Conservation (phyloP, 345 rosid species). For the Cochlearia excelsa region DNA sequence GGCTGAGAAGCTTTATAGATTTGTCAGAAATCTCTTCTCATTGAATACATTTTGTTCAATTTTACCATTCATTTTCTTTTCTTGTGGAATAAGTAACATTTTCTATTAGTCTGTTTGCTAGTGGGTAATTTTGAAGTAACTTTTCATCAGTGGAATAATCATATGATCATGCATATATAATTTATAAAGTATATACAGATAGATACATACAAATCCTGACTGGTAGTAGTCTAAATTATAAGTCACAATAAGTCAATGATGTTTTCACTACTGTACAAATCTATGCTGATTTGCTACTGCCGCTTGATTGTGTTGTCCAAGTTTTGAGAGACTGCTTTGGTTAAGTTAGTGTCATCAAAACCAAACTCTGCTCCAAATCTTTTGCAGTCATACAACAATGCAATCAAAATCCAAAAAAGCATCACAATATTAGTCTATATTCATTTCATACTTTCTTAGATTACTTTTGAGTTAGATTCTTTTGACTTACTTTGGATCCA, state of each 20-base stretch:
- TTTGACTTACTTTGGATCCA: slow-evolving; percentile 77
- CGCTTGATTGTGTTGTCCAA: slow-evolving; percentile 62
- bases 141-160: slow-evolving; percentile 14
- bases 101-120: slow-evolving; percentile 7
- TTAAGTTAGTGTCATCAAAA: slow-evolving; percentile 81
- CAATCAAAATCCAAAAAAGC: neutral
- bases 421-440: neutral
- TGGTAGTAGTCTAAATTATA: slow-evolving; percentile 21
- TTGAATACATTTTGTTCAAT: neutral
- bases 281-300: slow-evolving; percentile 44
- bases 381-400: slow-evolving; percentile 22
- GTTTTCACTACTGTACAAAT: slow-evolving; percentile 33
- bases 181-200: slow-evolving; percentile 23
- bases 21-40: slow-evolving; percentile 2
- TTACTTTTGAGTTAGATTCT: slow-evolving; percentile 6
- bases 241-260: slow-evolving; percentile 23
- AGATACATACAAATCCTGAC: slow-evolving; percentile 29
- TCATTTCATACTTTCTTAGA: neutral
- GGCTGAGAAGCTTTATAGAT: slow-evolving; percentile 20
- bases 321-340: slow-evolving; percentile 68
- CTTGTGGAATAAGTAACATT: slow-evolving; percentile 4
- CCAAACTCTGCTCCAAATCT: slow-evolving; percentile 77
- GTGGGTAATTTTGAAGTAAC: slow-evolving; percentile 3
- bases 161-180: slow-evolving; percentile 17
- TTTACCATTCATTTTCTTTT: neutral